Conservation (phyloP, 176 grass and related monocot species). For the Themeda triandra region DNA sequence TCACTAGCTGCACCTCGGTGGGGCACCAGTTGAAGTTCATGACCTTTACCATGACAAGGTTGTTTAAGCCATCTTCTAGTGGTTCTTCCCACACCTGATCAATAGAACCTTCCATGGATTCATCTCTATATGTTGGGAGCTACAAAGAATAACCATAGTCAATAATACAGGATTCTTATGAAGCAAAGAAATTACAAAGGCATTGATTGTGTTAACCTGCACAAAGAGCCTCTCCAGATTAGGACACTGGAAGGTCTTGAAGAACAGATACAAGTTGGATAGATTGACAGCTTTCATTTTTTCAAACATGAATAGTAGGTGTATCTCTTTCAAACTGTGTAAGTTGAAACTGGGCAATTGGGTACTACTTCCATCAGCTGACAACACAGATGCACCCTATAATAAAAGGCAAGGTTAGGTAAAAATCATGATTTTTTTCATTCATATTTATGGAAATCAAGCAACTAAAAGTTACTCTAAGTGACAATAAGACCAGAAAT, state of each 20-base stretch:
- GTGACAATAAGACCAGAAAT: background rate
- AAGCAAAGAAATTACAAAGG: background rate
- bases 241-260: constrained; percentile 35
- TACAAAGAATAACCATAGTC: background rate
- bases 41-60: constrained; percentile 10
- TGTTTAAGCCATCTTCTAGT: background rate
- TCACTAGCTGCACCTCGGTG: constrained; percentile 7
- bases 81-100: background rate
- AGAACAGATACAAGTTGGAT: constrained; percentile 42
- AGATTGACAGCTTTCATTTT: constrained; percentile 47
- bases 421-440: background rate
- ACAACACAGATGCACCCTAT: constrained; percentile 11
- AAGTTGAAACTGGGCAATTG: constrained; percentile 17
- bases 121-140: background rate
- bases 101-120: background rate
- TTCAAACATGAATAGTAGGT: constrained; percentile 53
- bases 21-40: background rate
- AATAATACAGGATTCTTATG: background rate
- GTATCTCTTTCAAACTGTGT: constrained; percentile 45
- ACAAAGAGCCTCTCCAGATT: constrained; percentile 56
- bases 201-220: constrained; percentile 36
- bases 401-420: background rate
- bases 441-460: background rate
- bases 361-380: background rate
- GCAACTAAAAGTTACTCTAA: background rate